phyloP scores from a whole-genome alignment of 345 rosid species.

The Odontarrhena argentea region DNA sequence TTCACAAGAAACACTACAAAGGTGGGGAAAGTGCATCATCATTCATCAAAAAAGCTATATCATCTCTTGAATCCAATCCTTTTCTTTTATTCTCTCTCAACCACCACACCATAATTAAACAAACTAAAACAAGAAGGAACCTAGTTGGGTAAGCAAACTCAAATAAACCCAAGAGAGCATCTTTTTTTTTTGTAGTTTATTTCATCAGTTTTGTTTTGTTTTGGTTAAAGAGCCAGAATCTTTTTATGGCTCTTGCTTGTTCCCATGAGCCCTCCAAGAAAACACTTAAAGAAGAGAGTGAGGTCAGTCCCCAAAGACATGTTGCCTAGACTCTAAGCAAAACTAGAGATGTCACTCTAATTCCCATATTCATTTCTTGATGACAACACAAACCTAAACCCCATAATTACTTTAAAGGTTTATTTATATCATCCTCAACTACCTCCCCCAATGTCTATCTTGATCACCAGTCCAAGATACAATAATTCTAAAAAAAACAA shows the following conservation, averaged over 20 bases:
- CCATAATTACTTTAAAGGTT: slow-evolving; percentile 8
- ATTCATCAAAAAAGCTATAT: slow-evolving; percentile 31
- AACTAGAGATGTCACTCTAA: slow-evolving; percentile 34
- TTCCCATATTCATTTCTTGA: slow-evolving; percentile 32
- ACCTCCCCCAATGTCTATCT: slow-evolving; percentile 11
- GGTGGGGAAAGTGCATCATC: slow-evolving; percentile 41
- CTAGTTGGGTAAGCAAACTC: slow-evolving; percentile 40
- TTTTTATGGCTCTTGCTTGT: slow-evolving; percentile 35
- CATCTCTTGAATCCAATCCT: slow-evolving; percentile 24
- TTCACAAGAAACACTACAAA: slow-evolving; percentile 32
- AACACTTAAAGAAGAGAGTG: slow-evolving; percentile 33
- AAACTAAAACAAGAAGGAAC: slow-evolving; percentile 33
- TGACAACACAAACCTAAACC: slow-evolving; percentile 36
- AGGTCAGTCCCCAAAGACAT: slow-evolving; percentile 34
- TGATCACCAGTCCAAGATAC: slow-evolving; percentile 7
- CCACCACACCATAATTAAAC: slow-evolving; percentile 42
- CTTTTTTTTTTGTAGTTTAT: slow-evolving; percentile 3
- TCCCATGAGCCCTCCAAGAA: slow-evolving; percentile 34
- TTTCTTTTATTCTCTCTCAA: slow-evolving; percentile 24
- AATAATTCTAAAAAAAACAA: neutral
- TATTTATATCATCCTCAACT: slow-evolving; percentile 16
- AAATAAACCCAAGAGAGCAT: slow-evolving; percentile 22
- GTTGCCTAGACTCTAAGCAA: slow-evolving; percentile 43
- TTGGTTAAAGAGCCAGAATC: slow-evolving; percentile 30
- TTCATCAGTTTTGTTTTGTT: slow-evolving; percentile 22